Base-by-base conservation (phyloP, 306 rosid genomes). In the Trifolium dubium region DNA sequence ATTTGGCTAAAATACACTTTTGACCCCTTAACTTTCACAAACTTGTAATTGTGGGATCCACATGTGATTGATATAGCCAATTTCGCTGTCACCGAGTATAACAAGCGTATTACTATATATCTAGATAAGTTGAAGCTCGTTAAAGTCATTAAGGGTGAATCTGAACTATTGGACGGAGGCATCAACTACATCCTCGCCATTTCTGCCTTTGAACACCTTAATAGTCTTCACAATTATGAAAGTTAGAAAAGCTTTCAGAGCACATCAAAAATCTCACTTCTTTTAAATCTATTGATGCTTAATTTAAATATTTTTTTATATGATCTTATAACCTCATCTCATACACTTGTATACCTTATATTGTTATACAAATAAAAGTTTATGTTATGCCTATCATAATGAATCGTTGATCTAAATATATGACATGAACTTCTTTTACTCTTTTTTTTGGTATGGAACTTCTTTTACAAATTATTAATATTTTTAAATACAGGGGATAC, bases 221-320 rank as follows among this genome's bases (percentile, higher is more conserved):
- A 51, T 0, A 2, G 32, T 34, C 5, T 59, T 10, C 35, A 50
- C 17, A 23, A 66, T 1, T 86, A 82, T 23, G 19, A 55, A 66
- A 83, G 6, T 79, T 60, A 37, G 90, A 86, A 4, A 77, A 74
- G 66, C 3, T 37, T 2, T 84, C 78, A 80, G 4, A 19, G 78
- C 37, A 74, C 69, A 5, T 19, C 59, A 50, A 13, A 12, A 41
- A 10, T 1, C 82, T 78, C 49, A 40, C 50, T 63, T 62, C 67
- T 12, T 71, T 77, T 51, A 2, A 15, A 2, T 3, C 14, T 14
- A 1, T 3, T 51, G 0, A 41, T 10, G 13, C 4, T 15, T 51
- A 15, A 51, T 17, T 7, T 51, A 3, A 51, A 51, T 51, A 4
- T 9, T 41, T 41, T 9, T 10, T 41, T 23, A 23, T 1, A 41